Percentiles rank a stretch among this genome's conserved stretches.
Evolutionary conservation across 108 stramenopile species (phyloP).

Genomic region (Tribonema minus): DNA sequence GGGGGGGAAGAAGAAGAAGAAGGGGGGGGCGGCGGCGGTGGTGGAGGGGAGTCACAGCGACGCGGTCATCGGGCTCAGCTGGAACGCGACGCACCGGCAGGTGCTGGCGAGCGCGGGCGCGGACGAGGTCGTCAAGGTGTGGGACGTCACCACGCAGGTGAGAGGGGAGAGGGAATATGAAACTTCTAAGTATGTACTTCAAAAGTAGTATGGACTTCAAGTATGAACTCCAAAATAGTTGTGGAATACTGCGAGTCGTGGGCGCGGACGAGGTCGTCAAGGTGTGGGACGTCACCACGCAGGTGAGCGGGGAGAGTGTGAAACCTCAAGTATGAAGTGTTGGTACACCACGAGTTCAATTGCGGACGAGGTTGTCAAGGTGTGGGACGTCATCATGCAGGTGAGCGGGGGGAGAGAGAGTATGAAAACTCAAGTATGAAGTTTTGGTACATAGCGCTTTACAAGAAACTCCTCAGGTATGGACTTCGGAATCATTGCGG

Average conservation of each 20-base stretch:
- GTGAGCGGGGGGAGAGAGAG: constrained; percentile 52
- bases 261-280: constrained; percentile 96
- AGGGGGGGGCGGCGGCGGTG: constrained; percentile 35
- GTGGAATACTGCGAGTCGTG: too few relatives aligned
- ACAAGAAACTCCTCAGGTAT: too few relatives aligned
- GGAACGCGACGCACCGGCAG: constrained; percentile 88
- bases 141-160: constrained; percentile 45
- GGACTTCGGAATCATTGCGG: too few relatives aligned
- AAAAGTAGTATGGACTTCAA: too few relatives aligned
- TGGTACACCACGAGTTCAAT: constrained; percentile 93
- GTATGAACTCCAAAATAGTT: too few relatives aligned
- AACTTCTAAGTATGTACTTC: too few relatives aligned
- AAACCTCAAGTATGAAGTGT: too few relatives aligned
- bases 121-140: constrained; percentile 85
- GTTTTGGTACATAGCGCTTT: too few relatives aligned
- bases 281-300: constrained; percentile 45
- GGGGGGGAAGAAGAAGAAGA: constrained; percentile 57
- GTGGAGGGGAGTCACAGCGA: constrained; percentile 83
- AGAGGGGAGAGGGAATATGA: constrained; percentile 52
- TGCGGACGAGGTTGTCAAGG: constrained; percentile 91
- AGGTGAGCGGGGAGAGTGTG: too few relatives aligned
- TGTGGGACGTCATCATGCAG: constrained; percentile 37
- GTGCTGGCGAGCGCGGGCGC: constrained; percentile 89
- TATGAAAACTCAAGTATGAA: too few relatives aligned
- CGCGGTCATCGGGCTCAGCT: constrained; percentile 92